Conservation (phyloP, 768 basidiomycete species). For the Xerocomellus chrysenteron region DNA sequence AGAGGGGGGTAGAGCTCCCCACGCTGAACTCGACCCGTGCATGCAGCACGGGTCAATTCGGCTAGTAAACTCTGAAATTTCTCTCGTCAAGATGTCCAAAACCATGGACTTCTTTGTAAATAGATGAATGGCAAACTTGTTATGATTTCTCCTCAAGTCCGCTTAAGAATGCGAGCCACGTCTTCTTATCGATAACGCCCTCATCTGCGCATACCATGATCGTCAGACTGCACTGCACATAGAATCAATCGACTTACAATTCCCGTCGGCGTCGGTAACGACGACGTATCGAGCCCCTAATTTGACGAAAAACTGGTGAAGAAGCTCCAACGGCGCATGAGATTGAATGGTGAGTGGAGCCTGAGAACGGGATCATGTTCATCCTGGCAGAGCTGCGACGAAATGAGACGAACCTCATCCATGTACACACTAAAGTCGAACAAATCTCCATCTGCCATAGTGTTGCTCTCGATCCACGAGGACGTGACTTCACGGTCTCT, state of each 20-base stretch:
- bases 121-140: neutral
- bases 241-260: conserved; percentile 52
- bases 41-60: neutral
- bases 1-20: too few species aligned
- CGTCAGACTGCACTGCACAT: neutral
- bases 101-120: neutral
- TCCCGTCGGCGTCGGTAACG: conserved; percentile 76
- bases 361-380: conserved; percentile 36
- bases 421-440: conserved; percentile 88
- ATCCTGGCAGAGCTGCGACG: neutral
- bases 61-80: neutral
- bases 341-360: conserved; percentile 85
- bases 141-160: conserved; percentile 62
- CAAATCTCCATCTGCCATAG: conserved; percentile 42
- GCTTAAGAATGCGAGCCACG: conserved; percentile 85
- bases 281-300: conserved; percentile 90
- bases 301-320: conserved; percentile 93
- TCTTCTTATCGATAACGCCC: conserved; percentile 92
- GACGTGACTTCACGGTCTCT: conserved; percentile 45
- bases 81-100: neutral
- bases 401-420: conserved; percentile 62
- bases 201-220: conserved; percentile 50
- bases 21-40: neutral
- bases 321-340: conserved; percentile 85
- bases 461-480: conserved; percentile 48